A percentile compares a stretch with the other conserved stretches of the same genome.
Evolutionary conservation across 495 filamentous ascomycete genomes (phyloP).

Genomic region (Hapsidospora chrysogenum): DNA sequence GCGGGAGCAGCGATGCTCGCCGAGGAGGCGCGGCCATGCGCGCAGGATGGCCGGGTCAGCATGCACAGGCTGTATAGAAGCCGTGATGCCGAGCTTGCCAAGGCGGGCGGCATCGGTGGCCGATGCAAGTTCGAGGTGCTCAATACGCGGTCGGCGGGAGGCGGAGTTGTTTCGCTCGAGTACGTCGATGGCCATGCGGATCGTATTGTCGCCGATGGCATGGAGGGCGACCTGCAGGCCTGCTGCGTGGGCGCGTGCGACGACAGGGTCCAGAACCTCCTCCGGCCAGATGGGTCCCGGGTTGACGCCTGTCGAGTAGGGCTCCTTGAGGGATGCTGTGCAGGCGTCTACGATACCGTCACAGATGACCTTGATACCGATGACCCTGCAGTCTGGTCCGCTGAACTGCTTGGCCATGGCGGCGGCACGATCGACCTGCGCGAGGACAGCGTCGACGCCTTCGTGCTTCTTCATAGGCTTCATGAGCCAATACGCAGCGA

Average conservation of each 20-base stretch:
- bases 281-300: slow-evolving; percentile 39
- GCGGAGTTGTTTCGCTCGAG: slow-evolving; percentile 27
- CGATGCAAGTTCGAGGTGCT: slow-evolving; percentile 43
- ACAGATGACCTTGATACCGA: slow-evolving; percentile 53
- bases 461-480: slow-evolving; percentile 32
- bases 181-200: slow-evolving; percentile 37
- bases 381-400: slow-evolving; percentile 36
- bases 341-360: slow-evolving; percentile 53
- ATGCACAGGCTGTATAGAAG: slow-evolving; percentile 48
- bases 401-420: slow-evolving; percentile 31
- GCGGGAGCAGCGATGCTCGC: slow-evolving; percentile 29
- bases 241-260: slow-evolving; percentile 33
- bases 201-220: slow-evolving; percentile 44
- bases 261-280: slow-evolving; percentile 33
- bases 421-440: slow-evolving; percentile 42
- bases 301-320: slow-evolving; percentile 30
- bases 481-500: slow-evolving; percentile 49
- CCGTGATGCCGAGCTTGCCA: slow-evolving; percentile 38
- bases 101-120: slow-evolving; percentile 34
- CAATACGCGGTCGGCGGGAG: slow-evolving; percentile 38
- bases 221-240: slow-evolving; percentile 48
- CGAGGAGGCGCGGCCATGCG: slow-evolving; percentile 40
- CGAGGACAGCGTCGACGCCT: slow-evolving; percentile 7
- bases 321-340: slow-evolving; percentile 43
- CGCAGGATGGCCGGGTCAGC: slow-evolving; percentile 43